These are phyloP conservation scores for Phyllachora maydis DNA, from an alignment of 2,329 filamentous ascomycete genomes.

Conservation along the genomic window DNA sequence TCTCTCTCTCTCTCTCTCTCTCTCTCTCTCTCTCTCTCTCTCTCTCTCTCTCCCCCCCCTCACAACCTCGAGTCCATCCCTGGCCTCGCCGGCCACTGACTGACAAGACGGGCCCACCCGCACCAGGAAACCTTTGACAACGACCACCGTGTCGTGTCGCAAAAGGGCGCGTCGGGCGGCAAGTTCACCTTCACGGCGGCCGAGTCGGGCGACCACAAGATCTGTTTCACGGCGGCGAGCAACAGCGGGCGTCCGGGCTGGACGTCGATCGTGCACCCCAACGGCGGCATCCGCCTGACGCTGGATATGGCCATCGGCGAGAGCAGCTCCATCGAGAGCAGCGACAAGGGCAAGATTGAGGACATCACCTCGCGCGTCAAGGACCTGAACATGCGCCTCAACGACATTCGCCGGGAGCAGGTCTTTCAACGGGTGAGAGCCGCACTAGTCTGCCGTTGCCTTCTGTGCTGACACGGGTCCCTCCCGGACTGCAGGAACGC, in stretches of 20 bases:
- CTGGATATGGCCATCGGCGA: constrained; percentile 89
- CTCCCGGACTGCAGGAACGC: constrained; percentile 46
- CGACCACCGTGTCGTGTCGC: constrained; percentile 85
- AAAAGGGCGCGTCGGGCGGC: constrained; percentile 54
- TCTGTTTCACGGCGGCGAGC: constrained; percentile 81
- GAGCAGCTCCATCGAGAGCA: constrained; percentile 81
- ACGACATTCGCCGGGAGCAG: constrained; percentile 85
- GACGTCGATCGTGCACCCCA: constrained; percentile 42
- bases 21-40: constrained; percentile 1
- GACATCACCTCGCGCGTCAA: constrained; percentile 75
- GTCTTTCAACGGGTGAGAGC: constrained; percentile 82
- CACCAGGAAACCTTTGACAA: constrained; percentile 78
- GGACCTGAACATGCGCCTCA: constrained; percentile 71
- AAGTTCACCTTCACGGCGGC: constrained; percentile 92
- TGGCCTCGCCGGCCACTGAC: constrained; percentile 1
- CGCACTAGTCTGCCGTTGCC: background rate
- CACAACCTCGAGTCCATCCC: background rate
- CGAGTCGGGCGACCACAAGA: constrained; percentile 84
- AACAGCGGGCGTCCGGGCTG: constrained; percentile 49
- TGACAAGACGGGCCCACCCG: constrained; percentile 2
- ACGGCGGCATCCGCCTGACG: constrained; percentile 63
- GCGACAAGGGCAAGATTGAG: constrained; percentile 80
- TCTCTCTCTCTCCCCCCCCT: constrained; percentile 1
- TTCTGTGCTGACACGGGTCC: background rate
- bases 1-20: constrained; percentile 1